phyloP scores from a whole-genome alignment of 768 basidiomycete genomes.

The Leccinellum albellum region DNA sequence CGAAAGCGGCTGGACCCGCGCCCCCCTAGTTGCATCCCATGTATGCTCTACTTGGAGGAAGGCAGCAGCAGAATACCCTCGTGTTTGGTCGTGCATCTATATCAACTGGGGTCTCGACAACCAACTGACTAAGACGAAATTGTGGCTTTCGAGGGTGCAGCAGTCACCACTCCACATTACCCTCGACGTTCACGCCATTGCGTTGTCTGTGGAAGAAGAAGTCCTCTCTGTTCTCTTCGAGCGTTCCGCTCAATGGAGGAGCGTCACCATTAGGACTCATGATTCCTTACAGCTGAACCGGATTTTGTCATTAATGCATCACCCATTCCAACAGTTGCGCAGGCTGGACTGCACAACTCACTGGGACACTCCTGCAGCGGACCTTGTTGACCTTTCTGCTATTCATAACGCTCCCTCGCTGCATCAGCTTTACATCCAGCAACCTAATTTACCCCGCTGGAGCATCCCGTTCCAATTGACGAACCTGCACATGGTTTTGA shows the following conservation, averaged over 20 bases:
- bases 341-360: constrained; percentile 32
- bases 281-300: constrained; percentile 37
- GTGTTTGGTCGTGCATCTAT: constrained; percentile 56
- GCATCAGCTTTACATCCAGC: constrained; percentile 30
- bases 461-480: constrained; percentile 34
- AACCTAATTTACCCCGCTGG: constrained; percentile 35
- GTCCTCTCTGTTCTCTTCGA: constrained; percentile 40
- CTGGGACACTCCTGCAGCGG: constrained; percentile 22
- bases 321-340: constrained; percentile 36
- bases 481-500: constrained; percentile 33
- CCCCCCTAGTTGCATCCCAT: constrained; percentile 53
- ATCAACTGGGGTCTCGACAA: constrained; percentile 45
- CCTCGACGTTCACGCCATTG: constrained; percentile 35
- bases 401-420: constrained; percentile 36
- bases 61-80: constrained; percentile 47
- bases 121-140: constrained; percentile 38
- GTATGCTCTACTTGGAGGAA: constrained; percentile 59
- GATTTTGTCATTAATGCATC: constrained; percentile 37
- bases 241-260: constrained; percentile 42
- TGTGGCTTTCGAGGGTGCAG: constrained; percentile 50
- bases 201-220: constrained; percentile 27
- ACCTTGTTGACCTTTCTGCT: constrained; percentile 27
- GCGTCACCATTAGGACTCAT: constrained; percentile 38
- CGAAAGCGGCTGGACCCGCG: constrained; percentile 48
- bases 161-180: constrained; percentile 43